These are phyloP conservation scores for Fusarium sublunatum DNA, from an alignment of 2,329 filamentous ascomycete species.

Conservation along the genomic window DNA sequence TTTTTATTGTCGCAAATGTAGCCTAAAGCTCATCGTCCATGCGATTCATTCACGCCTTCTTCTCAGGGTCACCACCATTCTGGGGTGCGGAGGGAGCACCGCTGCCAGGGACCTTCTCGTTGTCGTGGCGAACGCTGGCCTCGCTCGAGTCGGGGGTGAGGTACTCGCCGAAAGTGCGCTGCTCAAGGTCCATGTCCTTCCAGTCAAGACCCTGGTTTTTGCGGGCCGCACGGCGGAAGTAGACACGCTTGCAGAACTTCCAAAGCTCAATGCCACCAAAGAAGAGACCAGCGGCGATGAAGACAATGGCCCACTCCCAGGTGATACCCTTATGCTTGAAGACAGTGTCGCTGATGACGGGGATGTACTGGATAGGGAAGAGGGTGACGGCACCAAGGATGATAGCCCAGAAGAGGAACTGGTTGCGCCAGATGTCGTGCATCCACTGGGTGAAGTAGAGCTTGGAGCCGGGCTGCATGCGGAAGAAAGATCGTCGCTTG, in stretches of 20 bases:
- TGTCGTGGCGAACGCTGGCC: slow-evolving; percentile 44
- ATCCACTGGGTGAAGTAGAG: slow-evolving; percentile 74
- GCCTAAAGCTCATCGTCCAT: background rate
- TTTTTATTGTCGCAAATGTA: slow-evolving; percentile 3
- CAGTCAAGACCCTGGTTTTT: slow-evolving; percentile 46
- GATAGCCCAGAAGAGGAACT: slow-evolving; percentile 76
- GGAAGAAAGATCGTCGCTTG: slow-evolving; percentile 78
- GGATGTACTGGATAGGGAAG: slow-evolving; percentile 68
- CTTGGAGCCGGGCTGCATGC: slow-evolving; percentile 73
- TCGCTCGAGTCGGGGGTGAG: slow-evolving; percentile 47
- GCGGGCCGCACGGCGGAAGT: slow-evolving; percentile 47
- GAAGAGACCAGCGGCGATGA: slow-evolving; percentile 65
- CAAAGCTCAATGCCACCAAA: slow-evolving; percentile 68
- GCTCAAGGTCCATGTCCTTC: slow-evolving; percentile 55
- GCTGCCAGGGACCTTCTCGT: slow-evolving; percentile 40
- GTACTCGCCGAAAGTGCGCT: slow-evolving; percentile 55
- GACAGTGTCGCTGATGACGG: slow-evolving; percentile 67
- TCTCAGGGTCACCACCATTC: slow-evolving; percentile 23
- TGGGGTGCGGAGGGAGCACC: slow-evolving; percentile 12
- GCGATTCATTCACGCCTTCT: slow-evolving; percentile 38
- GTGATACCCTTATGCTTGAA: slow-evolving; percentile 70
- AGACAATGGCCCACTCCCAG: slow-evolving; percentile 73
- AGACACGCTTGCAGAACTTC: slow-evolving; percentile 68
- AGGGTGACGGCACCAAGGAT: slow-evolving; percentile 59
- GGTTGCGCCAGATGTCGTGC: slow-evolving; percentile 75